Conservation (phyloP, 139 green algal genomes). For the Pleodorina starrii region DNA sequence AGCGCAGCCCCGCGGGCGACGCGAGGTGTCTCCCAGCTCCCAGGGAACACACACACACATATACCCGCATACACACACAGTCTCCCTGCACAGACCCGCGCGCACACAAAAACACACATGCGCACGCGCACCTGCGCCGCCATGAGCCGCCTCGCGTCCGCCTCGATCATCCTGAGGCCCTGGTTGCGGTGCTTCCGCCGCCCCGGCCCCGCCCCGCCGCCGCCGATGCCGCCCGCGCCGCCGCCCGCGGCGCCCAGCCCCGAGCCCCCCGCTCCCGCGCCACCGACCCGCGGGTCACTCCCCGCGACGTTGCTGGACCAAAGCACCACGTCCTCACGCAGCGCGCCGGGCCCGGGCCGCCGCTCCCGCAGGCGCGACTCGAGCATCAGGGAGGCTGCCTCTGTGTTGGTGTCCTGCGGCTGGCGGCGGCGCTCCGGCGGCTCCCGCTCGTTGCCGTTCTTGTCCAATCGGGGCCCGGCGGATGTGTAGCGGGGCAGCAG, state of each 20-base stretch:
- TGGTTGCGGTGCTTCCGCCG: conserved; percentile 41
- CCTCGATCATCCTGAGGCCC: conserved; percentile 31
- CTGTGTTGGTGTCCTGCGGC: neutral
- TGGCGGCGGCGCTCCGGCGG: conserved; percentile 1
- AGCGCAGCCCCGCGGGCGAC: too few relatives aligned
- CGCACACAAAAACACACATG: too few relatives aligned
- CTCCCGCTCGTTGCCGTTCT: conserved; percentile 43
- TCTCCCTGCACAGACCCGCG: neutral
- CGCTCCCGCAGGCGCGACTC: conserved; percentile 39
- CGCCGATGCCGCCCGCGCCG: neutral
- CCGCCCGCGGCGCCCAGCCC: too few relatives aligned
- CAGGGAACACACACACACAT: too few relatives aligned
- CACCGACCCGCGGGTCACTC: neutral
- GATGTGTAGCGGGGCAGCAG: conserved; percentile 43
- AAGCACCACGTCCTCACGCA: conserved; percentile 8
- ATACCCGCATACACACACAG: too few relatives aligned
- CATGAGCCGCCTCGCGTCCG: conserved; percentile 27
- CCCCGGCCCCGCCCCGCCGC: neutral
- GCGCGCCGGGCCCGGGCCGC: conserved; percentile 19
- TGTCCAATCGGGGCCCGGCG: conserved; percentile 26
- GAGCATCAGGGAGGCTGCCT: conserved; percentile 13
- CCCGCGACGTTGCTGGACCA: neutral
- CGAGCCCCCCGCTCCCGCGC: conserved; percentile 16
- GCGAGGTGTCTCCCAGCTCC: too few relatives aligned
- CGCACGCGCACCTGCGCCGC: conserved; percentile 33